phyloP scores from a whole-genome alignment of 176 grass and related monocot species.

The Triticum monococcum region DNA sequence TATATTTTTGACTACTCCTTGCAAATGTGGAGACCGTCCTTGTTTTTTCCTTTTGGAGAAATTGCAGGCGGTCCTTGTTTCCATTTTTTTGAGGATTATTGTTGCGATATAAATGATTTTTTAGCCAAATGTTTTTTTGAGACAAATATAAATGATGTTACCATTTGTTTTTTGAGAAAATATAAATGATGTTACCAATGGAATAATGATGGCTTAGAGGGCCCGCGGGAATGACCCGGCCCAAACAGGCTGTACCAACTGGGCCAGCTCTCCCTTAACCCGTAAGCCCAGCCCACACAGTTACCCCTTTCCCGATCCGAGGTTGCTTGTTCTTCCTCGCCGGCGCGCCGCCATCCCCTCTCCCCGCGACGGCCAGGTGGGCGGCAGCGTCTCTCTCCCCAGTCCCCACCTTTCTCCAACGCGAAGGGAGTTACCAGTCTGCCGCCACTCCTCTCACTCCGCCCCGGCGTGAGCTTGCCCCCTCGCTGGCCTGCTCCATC shows the following conservation, averaged over 20 bases:
- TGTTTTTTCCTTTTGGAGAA: constrained; percentile 25
- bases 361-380: not conserved
- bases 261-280: too few species aligned
- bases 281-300: not conserved
- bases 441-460: not conserved
- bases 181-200: too few species aligned
- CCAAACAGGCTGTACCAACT: too few species aligned
- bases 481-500: not conserved
- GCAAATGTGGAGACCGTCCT: constrained; percentile 55
- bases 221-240: too few species aligned
- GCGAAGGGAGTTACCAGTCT: not conserved
- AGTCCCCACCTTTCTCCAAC: not conserved
- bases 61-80: too few species aligned
- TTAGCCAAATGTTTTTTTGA: too few species aligned
- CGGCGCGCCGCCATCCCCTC: not conserved
- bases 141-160: too few species aligned
- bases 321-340: not conserved
- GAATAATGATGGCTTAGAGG: too few species aligned
- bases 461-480: not conserved
- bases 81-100: too few species aligned
- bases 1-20: constrained; percentile 53
- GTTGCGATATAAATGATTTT: too few species aligned
- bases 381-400: not conserved
- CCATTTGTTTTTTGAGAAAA: too few species aligned
- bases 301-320: not conserved